Conservation (phyloP, 2,329 filamentous ascomycete genomes). For the Scolecobasidium constrictum region DNA sequence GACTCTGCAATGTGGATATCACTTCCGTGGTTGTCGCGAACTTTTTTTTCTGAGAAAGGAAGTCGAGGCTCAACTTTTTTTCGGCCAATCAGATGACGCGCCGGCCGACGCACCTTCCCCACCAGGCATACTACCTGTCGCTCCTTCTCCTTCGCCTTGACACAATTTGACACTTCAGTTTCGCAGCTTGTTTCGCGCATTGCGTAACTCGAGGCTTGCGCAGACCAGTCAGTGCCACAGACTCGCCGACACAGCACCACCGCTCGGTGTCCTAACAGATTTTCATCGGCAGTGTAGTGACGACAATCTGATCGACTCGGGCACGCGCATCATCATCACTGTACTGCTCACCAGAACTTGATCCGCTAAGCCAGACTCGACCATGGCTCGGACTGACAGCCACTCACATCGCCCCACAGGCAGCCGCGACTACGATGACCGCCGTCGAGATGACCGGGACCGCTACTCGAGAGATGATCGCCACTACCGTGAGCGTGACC, state of each 20-base stretch:
- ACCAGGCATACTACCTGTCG: no score
- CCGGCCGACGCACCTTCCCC: conserved; percentile 28
- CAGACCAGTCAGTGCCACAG: no score
- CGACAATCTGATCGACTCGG: no score
- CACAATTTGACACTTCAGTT: background rate
- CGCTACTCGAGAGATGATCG: conserved; percentile 1
- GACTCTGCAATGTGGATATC: no score
- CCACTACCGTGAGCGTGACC: conserved; percentile 18
- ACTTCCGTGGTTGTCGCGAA: background rate
- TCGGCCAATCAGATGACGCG: conserved; percentile 36
- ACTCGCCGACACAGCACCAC: no score
- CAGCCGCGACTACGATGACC: conserved; percentile 62
- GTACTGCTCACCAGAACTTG: background rate
- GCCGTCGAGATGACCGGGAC: conserved; percentile 37
- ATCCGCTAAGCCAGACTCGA: background rate
- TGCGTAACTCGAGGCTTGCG: no score
- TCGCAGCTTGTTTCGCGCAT: no score
- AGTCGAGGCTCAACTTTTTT: background rate
- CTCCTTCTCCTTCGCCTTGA: background rate
- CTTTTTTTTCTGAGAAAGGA: background rate
- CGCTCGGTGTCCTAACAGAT: no score
- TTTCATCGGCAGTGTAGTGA: no score
- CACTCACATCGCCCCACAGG: conserved; percentile 92
- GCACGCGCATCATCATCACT: no score
- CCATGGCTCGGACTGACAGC: conserved; percentile 44